A percentile compares a stretch with the other conserved stretches of the same genome.
Evolutionary conservation across 345 rosid genomes (phyloP).

Genomic region (Acer saccharum): DNA sequence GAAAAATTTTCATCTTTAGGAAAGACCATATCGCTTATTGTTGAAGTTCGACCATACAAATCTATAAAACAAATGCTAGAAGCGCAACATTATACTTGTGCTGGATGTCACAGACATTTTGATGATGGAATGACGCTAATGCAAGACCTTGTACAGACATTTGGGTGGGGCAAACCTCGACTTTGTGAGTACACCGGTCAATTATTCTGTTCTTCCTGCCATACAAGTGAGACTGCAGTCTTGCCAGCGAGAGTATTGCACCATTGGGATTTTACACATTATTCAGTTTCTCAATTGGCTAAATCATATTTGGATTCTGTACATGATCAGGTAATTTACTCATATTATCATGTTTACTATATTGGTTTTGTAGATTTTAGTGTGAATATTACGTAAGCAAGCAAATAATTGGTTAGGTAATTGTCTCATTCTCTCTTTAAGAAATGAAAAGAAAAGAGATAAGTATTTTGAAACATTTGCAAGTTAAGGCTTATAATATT

Average conservation of each 20-base stretch:
- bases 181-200: constrained; percentile 93
- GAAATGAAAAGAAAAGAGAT: background rate
- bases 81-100: constrained; percentile 84
- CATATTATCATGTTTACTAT: background rate
- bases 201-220: constrained; percentile 87
- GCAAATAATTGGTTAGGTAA: background rate
- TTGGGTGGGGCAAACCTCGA: constrained; percentile 95
- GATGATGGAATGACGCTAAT: constrained; percentile 74
- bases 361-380: background rate
- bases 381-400: background rate
- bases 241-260: constrained; percentile 92
- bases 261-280: constrained; percentile 81
- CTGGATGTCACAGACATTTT: constrained; percentile 90
- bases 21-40: constrained; percentile 81
- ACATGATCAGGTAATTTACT: constrained; percentile 70
- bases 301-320: constrained; percentile 94
- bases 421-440: no score
- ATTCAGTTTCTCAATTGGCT: constrained; percentile 88
- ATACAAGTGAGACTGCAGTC: constrained; percentile 79
- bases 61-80: constrained; percentile 76
- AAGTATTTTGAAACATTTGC: background rate
- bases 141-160: constrained; percentile 65
- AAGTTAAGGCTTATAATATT: background rate
- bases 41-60: constrained; percentile 70
- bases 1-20: constrained; percentile 58